Conservation (phyloP, 1,139 yeast genomes). For the Kurtzmaniella natalensis region DNA sequence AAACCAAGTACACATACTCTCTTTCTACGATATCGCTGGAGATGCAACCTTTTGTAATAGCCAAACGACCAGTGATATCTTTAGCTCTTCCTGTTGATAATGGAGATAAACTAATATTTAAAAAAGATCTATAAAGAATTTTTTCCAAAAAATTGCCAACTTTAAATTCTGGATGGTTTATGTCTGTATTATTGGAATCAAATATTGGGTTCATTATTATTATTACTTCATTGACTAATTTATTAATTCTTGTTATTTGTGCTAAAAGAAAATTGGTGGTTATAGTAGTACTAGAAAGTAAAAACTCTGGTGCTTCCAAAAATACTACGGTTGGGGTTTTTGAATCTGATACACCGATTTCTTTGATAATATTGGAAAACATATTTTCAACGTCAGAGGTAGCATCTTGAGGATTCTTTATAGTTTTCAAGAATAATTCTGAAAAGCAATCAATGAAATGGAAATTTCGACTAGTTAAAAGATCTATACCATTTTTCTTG, state of each 20-base stretch:
- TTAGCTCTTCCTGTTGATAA: slow-evolving; percentile 77
- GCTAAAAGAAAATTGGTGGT: slow-evolving; percentile 29
- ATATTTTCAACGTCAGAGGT: slow-evolving; percentile 8
- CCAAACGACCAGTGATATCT: slow-evolving; percentile 73
- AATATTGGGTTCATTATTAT: slow-evolving; percentile 33
- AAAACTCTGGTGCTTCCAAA: slow-evolving; percentile 47
- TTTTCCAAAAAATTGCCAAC: slow-evolving; percentile 45
- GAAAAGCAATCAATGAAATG: slow-evolving; percentile 43
- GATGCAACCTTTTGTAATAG: slow-evolving; percentile 51
- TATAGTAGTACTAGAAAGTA: slow-evolving; percentile 39
- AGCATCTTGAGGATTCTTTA: slow-evolving; percentile 21
- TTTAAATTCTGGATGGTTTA: slow-evolving; percentile 31
- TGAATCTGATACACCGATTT: slow-evolving; percentile 13
- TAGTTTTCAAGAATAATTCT: slow-evolving; percentile 30
- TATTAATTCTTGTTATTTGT: slow-evolving; percentile 33
- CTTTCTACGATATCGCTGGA: slow-evolving; percentile 46
- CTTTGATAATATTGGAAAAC: slow-evolving; percentile 18
- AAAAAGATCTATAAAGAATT: slow-evolving; percentile 44
- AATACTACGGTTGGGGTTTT: slow-evolving; percentile 23
- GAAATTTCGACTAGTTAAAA: slow-evolving; percentile 24
- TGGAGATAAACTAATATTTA: slow-evolving; percentile 56
- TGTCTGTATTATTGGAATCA: slow-evolving; percentile 23
- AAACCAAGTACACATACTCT: slow-evolving; percentile 59
- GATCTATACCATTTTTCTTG: slow-evolving; percentile 43
- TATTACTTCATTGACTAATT: slow-evolving; percentile 28